Evolutionary conservation across 768 basidiomycete species (phyloP).

Genomic region (Collybiopsis confluens): DNA sequence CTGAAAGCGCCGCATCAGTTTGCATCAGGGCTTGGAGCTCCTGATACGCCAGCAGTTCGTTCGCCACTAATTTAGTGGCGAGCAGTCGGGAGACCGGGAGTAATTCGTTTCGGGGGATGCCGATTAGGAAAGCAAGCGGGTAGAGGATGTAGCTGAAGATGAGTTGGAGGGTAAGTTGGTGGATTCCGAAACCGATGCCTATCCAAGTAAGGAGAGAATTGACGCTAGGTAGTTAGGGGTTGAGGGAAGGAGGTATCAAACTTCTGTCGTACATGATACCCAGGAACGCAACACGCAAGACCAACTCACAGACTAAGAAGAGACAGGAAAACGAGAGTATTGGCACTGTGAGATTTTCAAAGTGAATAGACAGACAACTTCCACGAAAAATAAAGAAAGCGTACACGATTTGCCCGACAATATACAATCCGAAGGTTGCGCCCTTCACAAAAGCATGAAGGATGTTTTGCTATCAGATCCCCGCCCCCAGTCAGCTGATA

Average conservation of each 20-base stretch:
- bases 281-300: too few species aligned
- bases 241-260: constrained; percentile 57
- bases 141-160: constrained; percentile 61
- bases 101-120: constrained; percentile 53
- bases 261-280: too few species aligned
- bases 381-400: too few species aligned
- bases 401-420: constrained; percentile 58
- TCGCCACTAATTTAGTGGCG: constrained; percentile 58
- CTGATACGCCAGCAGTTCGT: constrained; percentile 54
- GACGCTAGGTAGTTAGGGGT: constrained; percentile 52
- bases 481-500: not conserved
- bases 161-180: constrained; percentile 56
- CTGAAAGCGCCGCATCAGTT: constrained; percentile 40
- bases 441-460: constrained; percentile 61
- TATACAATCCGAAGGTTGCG: constrained; percentile 52
- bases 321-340: not conserved
- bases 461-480: constrained; percentile 33
- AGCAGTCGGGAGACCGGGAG: constrained; percentile 53
- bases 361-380: constrained; percentile 6
- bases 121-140: constrained; percentile 52
- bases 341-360: not conserved
- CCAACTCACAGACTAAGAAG: constrained; percentile 36
- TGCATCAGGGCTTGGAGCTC: constrained; percentile 33
- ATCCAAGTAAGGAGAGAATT: constrained; percentile 62
- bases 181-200: constrained; percentile 55